These are phyloP conservation scores for Trichoderma harzianum DNA, from an alignment of 2,329 filamentous ascomycete species.

Conservation along the genomic window DNA sequence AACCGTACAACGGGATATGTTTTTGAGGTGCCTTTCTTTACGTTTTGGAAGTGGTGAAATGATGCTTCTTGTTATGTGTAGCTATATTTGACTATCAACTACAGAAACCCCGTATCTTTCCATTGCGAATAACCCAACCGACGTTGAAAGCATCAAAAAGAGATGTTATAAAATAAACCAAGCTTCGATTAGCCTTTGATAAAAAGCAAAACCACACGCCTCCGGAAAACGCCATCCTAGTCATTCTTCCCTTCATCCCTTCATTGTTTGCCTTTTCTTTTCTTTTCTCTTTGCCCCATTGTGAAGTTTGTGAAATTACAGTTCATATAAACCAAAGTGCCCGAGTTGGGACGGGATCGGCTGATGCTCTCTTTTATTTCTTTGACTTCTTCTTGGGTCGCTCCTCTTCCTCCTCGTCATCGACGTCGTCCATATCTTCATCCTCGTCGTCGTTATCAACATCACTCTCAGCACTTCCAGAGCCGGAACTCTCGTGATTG, in stretches of 20 bases:
- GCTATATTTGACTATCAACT: neutral
- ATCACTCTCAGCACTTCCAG: constrained; percentile 56
- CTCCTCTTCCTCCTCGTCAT: constrained; percentile 38
- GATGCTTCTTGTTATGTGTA: neutral
- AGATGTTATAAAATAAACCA: neutral
- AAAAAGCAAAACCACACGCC: neutral
- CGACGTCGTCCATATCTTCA: constrained; percentile 35
- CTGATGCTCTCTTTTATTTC: neutral
- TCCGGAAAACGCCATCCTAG: neutral
- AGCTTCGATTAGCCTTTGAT: neutral
- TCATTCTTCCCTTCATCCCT: neutral
- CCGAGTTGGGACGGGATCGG: neutral
- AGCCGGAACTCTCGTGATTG: constrained; percentile 80
- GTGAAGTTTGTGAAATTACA: neutral
- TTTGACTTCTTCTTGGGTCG: constrained; percentile 43
- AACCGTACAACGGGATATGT: neutral
- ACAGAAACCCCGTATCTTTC: neutral
- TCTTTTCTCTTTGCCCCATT: neutral
- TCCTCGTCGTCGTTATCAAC: constrained; percentile 43
- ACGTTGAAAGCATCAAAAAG: neutral
- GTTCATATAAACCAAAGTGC: neutral
- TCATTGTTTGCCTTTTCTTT: neutral
- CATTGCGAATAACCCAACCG: neutral
- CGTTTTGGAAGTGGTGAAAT: neutral
- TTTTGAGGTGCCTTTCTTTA: neutral